Evolutionary conservation across 2,329 filamentous ascomycete species (phyloP).

Genomic region (Ophiostoma montium): DNA sequence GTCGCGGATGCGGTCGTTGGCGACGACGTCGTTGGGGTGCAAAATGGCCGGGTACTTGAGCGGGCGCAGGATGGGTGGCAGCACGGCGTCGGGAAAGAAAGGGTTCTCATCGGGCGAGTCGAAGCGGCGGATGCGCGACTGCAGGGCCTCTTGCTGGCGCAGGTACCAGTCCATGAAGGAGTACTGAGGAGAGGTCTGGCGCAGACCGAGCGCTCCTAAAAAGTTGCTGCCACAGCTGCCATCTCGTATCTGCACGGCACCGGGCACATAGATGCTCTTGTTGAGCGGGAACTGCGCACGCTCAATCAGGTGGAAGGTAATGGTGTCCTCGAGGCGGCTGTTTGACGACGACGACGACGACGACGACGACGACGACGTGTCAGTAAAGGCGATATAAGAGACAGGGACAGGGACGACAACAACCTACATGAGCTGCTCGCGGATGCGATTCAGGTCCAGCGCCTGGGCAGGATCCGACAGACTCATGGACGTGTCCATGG

Average conservation of each 20-base stretch:
- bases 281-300: constrained; percentile 95
- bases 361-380: no score
- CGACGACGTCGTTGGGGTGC: constrained; percentile 76
- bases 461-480: constrained; percentile 73
- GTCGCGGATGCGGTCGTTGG: constrained; percentile 74
- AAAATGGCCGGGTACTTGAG: constrained; percentile 81
- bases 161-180: constrained; percentile 94
- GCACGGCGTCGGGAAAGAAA: constrained; percentile 77
- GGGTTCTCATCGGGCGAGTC: constrained; percentile 94
- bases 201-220: not conserved
- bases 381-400: no score
- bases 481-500: constrained; percentile 84
- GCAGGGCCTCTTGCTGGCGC: constrained; percentile 73
- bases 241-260: constrained; percentile 65
- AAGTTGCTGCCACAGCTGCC: constrained; percentile 19
- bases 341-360: no score
- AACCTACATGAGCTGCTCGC: constrained; percentile 78
- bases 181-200: constrained; percentile 30
- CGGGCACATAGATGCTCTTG: constrained; percentile 68
- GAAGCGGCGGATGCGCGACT: constrained; percentile 87
- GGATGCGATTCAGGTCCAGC: constrained; percentile 79
- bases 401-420: no score
- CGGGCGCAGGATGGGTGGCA: constrained; percentile 71
- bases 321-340: constrained; percentile 93
- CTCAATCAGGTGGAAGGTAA: constrained; percentile 93